Conservation (phyloP, 345 rosid genomes). For the Hibiscus mutabilis region DNA sequence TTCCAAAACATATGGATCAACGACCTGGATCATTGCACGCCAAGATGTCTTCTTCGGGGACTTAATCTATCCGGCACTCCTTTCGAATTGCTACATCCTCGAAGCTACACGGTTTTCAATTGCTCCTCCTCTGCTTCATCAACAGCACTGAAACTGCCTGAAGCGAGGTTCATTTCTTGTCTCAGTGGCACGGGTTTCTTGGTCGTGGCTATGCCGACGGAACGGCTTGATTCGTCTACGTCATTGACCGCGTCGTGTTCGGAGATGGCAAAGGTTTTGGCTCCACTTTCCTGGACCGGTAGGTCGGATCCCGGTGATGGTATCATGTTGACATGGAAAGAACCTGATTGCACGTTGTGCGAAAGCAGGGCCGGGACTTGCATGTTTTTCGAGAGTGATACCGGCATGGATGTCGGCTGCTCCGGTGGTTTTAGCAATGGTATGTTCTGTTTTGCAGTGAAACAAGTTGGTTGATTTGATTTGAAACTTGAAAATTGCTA, state of each 20-base stretch:
- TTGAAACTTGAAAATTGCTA: not conserved
- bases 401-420: slow-evolving; percentile 10
- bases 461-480: not conserved
- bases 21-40: slow-evolving; percentile 16
- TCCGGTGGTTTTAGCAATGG: not conserved
- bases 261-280: slow-evolving; percentile 2
- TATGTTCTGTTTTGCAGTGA: not conserved
- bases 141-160: not conserved
- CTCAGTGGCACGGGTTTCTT: slow-evolving; percentile 18
- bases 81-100: not conserved
- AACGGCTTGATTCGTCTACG: not conserved
- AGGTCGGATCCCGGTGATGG: not conserved
- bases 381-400: slow-evolving; percentile 10
- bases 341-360: slow-evolving; percentile 14
- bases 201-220: not conserved
- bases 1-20: not conserved
- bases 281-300: not conserved
- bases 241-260: slow-evolving; percentile 1
- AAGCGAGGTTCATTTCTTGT: slow-evolving; percentile 11
- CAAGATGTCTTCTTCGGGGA: slow-evolving; percentile 16
- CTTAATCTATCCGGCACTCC: slow-evolving; percentile 11
- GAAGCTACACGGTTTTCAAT: slow-evolving; percentile 24
- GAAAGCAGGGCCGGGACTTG: slow-evolving; percentile 14
- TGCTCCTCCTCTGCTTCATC: slow-evolving; percentile 21
- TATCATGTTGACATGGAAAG: slow-evolving; percentile 16